Evolutionary conservation across 2,329 filamentous ascomycete species (phyloP).

Genomic region (Arthrobotrys conoides): DNA sequence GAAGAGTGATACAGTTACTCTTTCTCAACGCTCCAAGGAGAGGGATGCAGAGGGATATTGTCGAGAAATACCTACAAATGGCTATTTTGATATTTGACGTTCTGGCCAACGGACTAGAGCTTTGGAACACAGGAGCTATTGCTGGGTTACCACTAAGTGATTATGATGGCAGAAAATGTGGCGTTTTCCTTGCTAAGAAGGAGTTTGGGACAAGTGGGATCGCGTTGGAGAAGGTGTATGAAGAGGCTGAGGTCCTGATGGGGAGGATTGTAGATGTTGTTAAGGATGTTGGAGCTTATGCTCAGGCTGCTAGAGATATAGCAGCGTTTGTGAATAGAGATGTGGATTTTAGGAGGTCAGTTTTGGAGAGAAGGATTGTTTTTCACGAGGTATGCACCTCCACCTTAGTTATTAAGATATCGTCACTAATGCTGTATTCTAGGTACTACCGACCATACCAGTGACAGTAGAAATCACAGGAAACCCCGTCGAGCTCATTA

Average conservation of each 20-base stretch:
- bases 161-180: neutral
- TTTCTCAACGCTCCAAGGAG: neutral
- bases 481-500: slow-evolving; percentile 35
- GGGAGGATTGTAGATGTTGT: slow-evolving; percentile 27
- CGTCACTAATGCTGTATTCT: neutral
- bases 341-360: slow-evolving; percentile 23
- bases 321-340: neutral
- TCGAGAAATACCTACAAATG: slow-evolving; percentile 21
- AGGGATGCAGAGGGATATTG: neutral
- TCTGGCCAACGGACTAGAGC: slow-evolving; percentile 17
- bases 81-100: neutral
- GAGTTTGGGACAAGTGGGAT: slow-evolving; percentile 10
- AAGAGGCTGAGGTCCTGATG: slow-evolving; percentile 40
- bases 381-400: slow-evolving; percentile 36
- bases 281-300: slow-evolving; percentile 13
- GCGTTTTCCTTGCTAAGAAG: slow-evolving; percentile 38
- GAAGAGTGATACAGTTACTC: neutral
- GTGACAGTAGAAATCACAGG: neutral
- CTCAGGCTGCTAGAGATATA: slow-evolving; percentile 12
- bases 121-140: slow-evolving; percentile 28
- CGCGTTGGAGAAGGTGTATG: slow-evolving; percentile 22
- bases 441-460: slow-evolving; percentile 8
- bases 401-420: too few species aligned
- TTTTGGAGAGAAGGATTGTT: slow-evolving; percentile 4
- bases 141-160: neutral